phyloP scores from a whole-genome alignment of 2,329 filamentous ascomycete genomes.

The Colletotrichum phormii region DNA sequence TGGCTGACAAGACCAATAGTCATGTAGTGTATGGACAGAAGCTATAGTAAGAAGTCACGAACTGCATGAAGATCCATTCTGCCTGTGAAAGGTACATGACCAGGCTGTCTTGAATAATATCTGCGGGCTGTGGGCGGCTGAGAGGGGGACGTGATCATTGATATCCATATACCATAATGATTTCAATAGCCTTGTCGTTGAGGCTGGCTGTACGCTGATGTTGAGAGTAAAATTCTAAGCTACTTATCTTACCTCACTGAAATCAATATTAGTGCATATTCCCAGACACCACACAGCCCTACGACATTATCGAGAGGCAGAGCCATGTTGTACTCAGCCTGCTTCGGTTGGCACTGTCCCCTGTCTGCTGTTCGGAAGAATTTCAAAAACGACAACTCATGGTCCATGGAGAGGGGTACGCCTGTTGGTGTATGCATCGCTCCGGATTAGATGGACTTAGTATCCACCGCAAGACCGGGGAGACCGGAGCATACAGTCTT shows the following conservation, averaged over 20 bases:
- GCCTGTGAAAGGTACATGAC: background rate
- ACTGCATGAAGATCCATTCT: background rate
- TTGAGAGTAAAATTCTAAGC: too few species aligned
- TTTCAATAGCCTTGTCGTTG: too few species aligned
- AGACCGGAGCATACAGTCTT: background rate
- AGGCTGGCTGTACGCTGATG: too few species aligned
- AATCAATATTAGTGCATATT: background rate
- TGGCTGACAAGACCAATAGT: slow-evolving; percentile 3
- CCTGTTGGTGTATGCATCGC: background rate
- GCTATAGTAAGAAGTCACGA: background rate
- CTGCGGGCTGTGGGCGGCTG: too few species aligned
- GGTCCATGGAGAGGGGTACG: too few species aligned
- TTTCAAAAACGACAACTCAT: background rate
- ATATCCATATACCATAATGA: too few species aligned
- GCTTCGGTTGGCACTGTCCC: background rate
- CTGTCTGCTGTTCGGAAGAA: background rate
- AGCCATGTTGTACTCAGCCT: background rate
- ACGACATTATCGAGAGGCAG: background rate
- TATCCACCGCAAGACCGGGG: background rate
- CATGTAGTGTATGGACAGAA: slow-evolving; percentile 36
- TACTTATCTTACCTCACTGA: background rate
- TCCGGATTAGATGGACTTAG: background rate
- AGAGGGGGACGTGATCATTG: too few species aligned
- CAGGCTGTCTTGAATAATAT: too few species aligned
- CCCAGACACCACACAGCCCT: background rate